Conservation (phyloP, 305 asterid species). For the Salvia sclarea region DNA sequence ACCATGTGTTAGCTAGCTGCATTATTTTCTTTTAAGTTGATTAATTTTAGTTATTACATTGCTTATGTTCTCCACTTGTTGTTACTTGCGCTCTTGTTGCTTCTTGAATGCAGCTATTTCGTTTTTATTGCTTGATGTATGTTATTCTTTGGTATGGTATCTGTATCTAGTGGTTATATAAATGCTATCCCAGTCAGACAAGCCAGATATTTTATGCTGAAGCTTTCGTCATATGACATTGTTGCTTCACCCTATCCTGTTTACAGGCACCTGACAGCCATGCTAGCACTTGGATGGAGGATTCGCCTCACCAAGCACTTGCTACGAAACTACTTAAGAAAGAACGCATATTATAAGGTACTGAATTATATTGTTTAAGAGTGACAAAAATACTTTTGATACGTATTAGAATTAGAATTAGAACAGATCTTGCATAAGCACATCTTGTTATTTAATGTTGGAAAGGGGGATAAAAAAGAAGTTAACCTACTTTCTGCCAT, state of each 20-base stretch:
- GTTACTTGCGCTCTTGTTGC: neutral
- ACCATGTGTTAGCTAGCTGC: too few species aligned
- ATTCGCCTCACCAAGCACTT: conserved; percentile 92
- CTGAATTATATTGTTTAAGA: conserved; percentile 26
- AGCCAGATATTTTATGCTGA: conserved; percentile 22
- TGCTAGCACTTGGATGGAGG: conserved; percentile 99
- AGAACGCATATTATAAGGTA: conserved; percentile 94
- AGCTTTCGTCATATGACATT: conserved; percentile 16
- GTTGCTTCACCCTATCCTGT: conserved; percentile 20
- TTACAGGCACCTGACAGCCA: conserved; percentile 76
- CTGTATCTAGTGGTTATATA: conserved; percentile 10
- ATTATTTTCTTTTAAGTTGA: neutral
- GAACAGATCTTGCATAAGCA: neutral
- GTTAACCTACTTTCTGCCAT: conserved; percentile 23
- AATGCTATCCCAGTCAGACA: neutral
- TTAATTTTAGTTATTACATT: neutral
- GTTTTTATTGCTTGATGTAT: neutral
- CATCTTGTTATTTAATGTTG: conserved; percentile 22
- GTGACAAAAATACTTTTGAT: neutral
- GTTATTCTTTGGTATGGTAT: conserved; percentile 4
- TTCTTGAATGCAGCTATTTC: neutral
- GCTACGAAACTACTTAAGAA: conserved; percentile 74
- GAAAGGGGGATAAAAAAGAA: neutral
- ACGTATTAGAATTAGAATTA: neutral
- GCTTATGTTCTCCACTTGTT: neutral